Evolutionary conservation across 2,329 filamentous ascomycete genomes (phyloP), one percentile per base, ranked within the genome.

Genomic region (Trichoderma koningii): DNA sequence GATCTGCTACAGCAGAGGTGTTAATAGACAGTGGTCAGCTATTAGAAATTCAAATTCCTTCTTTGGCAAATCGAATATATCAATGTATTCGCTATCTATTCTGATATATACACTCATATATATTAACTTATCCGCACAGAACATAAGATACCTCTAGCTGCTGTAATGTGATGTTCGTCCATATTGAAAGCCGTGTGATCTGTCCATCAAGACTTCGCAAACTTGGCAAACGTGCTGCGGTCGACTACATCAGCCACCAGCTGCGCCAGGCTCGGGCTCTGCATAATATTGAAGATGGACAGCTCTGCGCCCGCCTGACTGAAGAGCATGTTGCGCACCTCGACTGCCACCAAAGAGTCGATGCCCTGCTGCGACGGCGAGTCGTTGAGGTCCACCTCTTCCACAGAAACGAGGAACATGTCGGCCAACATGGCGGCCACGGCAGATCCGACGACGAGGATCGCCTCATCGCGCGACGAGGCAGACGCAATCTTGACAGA

Each of bases 261-360:
- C n/a, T 17, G 23, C 26, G 48, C 48, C 26, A 51, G 48, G 7
- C 23, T 28, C 15, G 48, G 23, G 3, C 23, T 17, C 26, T 51
- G 48, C 48, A 51, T 28, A 17, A 57, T 57, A 15, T 57, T 44
- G 42, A 57, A 57, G 5, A 57, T 44, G 14, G 55, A 57, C 19
- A 57, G n/a, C 23, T 57, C 55, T 3, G 55, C 55, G 9, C 26
- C 38, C 1, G 42, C 41, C 10, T 57, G 38, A n/a, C 28, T 23
- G 41, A 42, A 23, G 10, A 57, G 55, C 55, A 42, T 45, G 12
- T 57, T 57, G 0, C 55, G 26, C 10, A 57, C 7, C 9, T 57
- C 55, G 41, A 57, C 26, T 17, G 55, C 55, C n/a, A 57, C 38
- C 2, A 57, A 23, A 7, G 23, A 45, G 17, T 57, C 55, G 10